phyloP scores from a whole-genome alignment of 164 flowering plant genomes.

The Stephania yunnanensis region DNA sequence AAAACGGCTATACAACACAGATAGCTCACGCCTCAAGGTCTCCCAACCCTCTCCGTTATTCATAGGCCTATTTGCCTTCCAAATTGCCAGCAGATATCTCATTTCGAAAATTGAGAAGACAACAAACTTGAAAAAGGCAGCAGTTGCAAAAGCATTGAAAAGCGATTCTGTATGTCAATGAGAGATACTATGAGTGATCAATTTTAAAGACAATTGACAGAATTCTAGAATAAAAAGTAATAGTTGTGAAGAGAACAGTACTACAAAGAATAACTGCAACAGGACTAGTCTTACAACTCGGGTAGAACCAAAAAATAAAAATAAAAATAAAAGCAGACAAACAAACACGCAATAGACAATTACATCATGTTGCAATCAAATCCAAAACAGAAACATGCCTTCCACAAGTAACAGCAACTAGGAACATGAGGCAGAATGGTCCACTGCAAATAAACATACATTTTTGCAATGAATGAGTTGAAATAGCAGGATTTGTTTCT shows the following conservation, averaged over 20 bases:
- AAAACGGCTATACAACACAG: constrained; percentile 92
- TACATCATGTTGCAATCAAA: not conserved
- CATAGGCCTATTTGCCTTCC: constrained; percentile 93
- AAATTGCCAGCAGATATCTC: constrained; percentile 96
- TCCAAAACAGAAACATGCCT: not conserved
- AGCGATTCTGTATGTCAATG: constrained; percentile 65
- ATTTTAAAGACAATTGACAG: not conserved
- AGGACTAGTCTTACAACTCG: not conserved
- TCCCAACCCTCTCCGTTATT: constrained; percentile 94
- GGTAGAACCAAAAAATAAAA: not conserved
- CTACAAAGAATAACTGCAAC: not conserved
- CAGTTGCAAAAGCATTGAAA: constrained; percentile 97
- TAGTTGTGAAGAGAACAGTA: not conserved
- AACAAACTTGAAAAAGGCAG: constrained; percentile 98
- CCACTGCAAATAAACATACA: no score
- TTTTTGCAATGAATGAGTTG: no score
- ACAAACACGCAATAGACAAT: no score
- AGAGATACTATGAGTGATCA: not conserved
- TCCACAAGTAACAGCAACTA: not conserved
- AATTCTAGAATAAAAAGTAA: not conserved
- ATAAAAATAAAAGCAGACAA: no score
- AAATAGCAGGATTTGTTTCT: no score
- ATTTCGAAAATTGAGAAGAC: constrained; percentile 98
- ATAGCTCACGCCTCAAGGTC: constrained; percentile 94
- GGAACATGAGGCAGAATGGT: not conserved